Percentiles rank a stretch among this genome's conserved stretches.
Evolutionary conservation across 1,284 basidiomycete species (phyloP).

Genomic region (Ustilago esculenta): DNA sequence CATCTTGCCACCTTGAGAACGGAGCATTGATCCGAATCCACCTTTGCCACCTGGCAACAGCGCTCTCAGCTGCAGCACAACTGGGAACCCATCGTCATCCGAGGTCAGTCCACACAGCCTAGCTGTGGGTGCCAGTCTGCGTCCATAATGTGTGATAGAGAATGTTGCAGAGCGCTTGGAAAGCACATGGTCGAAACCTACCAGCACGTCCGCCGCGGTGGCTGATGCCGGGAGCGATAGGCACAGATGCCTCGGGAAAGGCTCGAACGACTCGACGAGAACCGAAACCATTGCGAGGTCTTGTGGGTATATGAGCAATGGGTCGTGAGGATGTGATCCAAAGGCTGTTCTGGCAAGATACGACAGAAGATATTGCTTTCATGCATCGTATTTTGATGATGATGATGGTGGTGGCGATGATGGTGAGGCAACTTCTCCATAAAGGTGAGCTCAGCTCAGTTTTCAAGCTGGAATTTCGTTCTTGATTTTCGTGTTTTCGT

Average conservation of each 20-base stretch:
- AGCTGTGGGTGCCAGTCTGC: conserved; percentile 1
- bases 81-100: conserved; percentile 10
- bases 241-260: conserved; percentile 38
- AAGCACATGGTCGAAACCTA: conserved; percentile 28
- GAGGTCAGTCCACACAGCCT: conserved; percentile 3
- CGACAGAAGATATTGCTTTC: not conserved
- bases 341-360: not conserved
- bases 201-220: conserved; percentile 32
- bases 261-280: conserved; percentile 44
- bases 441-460: conserved; percentile 1
- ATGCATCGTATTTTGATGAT: not conserved
- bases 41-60: conserved; percentile 85
- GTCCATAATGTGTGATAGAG: conserved; percentile 21
- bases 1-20: conserved; percentile 97
- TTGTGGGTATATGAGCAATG: too few species aligned
- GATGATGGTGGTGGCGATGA: conserved; percentile 17
- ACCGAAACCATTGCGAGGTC: conserved; percentile 31
- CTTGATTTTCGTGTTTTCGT: not conserved
- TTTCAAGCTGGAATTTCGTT: conserved; percentile 1
- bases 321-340: not conserved
- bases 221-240: conserved; percentile 32
- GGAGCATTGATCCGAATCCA: conserved; percentile 93
- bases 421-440: not conserved
- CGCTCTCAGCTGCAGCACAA: conserved; percentile 46
- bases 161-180: conserved; percentile 7